Percentiles rank a stretch among this genome's conserved stretches.
Evolutionary conservation across 345 rosid genomes (phyloP).

Genomic region (Camelina neglecta): DNA sequence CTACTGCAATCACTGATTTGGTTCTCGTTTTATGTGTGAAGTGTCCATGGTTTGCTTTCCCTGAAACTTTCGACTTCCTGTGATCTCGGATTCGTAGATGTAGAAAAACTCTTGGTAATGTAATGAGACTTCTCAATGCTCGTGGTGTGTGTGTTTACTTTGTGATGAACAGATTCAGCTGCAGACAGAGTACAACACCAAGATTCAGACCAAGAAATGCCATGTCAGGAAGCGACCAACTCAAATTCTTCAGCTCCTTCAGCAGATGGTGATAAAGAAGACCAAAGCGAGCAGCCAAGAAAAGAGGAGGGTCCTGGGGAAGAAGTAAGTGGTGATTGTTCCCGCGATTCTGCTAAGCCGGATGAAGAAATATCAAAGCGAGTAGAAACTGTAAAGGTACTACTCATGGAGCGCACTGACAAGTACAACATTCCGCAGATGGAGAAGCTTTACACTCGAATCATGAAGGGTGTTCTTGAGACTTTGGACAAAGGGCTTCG

Average conservation of each 20-base stretch:
- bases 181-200: conserved; percentile 58
- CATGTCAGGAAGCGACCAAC: conserved; percentile 48
- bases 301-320: conserved; percentile 28
- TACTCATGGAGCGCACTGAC: conserved; percentile 60
- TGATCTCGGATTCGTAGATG: background rate
- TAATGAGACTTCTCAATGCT: background rate
- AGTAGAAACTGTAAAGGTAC: conserved; percentile 52
- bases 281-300: conserved; percentile 23
- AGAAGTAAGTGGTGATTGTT: conserved; percentile 35
- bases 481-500: conserved; percentile 51
- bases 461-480: conserved; percentile 77
- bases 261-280: conserved; percentile 40
- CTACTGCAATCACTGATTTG: background rate
- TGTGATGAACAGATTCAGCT: conserved; percentile 46
- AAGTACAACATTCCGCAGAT: conserved; percentile 78
- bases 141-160: conserved; percentile 28
- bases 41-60: background rate
- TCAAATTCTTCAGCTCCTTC: conserved; percentile 45
- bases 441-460: conserved; percentile 76
- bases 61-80: background rate
- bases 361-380: conserved; percentile 55
- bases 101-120: conserved; percentile 7
- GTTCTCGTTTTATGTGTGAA: conserved; percentile 13
- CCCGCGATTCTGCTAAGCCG: conserved; percentile 41
- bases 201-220: conserved; percentile 53